Evolutionary conservation across 495 filamentous ascomycete genomes (phyloP), one percentile per base, ranked within the genome.

Genomic region (Hyaloscypha hepaticicola): DNA sequence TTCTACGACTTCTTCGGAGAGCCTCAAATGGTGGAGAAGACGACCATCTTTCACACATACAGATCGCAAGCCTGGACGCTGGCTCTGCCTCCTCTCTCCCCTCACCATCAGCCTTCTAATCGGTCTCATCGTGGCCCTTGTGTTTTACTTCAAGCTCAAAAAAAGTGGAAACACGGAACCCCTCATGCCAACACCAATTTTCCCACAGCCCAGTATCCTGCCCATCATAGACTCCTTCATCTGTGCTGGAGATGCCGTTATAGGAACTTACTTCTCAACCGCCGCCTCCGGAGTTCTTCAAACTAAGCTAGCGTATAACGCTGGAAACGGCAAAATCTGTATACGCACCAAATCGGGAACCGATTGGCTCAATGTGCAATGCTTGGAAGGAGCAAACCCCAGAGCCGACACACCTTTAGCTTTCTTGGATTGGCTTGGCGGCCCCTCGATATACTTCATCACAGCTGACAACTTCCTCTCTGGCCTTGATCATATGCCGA

Each of bases 391-490:
- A 21, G 34, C 45, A 12, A 61, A 61, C n/a, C 16, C 25, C 11
- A 61, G 28, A 31, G 9, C 3, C 3, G 25, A 29, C 14, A 26
- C 59, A 8, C 38, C 59, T 11, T 6, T 61, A 3, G 28, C 38
- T 2, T 8, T 52, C 11, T 16, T 61, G 1, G 59, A 61, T 26
- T 61, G 59, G 59, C 26, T 61, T 7, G 45, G 25, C 3, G 59
- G 59, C 26, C 59, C 59, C 11, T 41, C 41, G 14, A 61, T 61
- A 11, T 50, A 24, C 26, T 61, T 22, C 24, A 52, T 52, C 9
- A 61, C 38, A 3, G 12, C 25, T 16, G 59, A 52, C 45, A 61
- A 61, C 59, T 31, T 22, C 22, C 59, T 61, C 41, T 27, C 41
- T 5, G 59, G 59, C 16, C 21, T 51, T 4, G 34, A 61, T 31